Conservation (phyloP, 2,329 filamentous ascomycete genomes). For the Alternaria angustiovoidea region DNA sequence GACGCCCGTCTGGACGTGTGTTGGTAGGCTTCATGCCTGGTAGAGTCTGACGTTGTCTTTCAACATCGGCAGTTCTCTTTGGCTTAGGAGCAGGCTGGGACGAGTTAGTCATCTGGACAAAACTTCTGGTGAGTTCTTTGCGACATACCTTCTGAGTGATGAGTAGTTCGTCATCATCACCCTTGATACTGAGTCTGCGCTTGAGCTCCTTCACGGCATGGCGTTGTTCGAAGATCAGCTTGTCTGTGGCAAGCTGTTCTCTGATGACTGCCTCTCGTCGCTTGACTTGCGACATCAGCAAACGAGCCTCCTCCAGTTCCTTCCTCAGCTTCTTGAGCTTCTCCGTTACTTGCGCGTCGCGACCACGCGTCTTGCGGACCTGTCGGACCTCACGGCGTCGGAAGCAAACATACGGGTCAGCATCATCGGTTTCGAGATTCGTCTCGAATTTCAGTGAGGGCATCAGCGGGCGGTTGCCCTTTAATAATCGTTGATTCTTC, state of each 20-base stretch:
- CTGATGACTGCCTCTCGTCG: slow-evolving; percentile 82
- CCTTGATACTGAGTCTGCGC: slow-evolving; percentile 85
- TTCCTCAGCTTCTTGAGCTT: slow-evolving; percentile 90
- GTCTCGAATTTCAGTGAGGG: slow-evolving; percentile 90
- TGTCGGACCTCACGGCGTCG: slow-evolving; percentile 91
- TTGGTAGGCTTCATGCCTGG: slow-evolving; percentile 61
- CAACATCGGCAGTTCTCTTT: slow-evolving; percentile 66
- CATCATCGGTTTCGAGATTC: slow-evolving; percentile 91
- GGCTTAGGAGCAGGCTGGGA: slow-evolving; percentile 48
- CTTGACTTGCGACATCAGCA: slow-evolving; percentile 78
- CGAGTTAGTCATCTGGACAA: slow-evolving; percentile 33
- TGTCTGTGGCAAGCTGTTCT: slow-evolving; percentile 77
- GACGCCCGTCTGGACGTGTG: slow-evolving; percentile 72
- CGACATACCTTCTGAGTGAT: slow-evolving; percentile 86
- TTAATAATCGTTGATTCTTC: slow-evolving; percentile 73
- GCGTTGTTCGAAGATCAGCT: slow-evolving; percentile 82
- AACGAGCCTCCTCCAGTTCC: slow-evolving; percentile 88
- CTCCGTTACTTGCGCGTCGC: slow-evolving; percentile 92
- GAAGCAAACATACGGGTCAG: slow-evolving; percentile 98
- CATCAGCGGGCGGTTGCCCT: slow-evolving; percentile 76
- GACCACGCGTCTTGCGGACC: slow-evolving; percentile 90
- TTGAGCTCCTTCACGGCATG: slow-evolving; percentile 86
- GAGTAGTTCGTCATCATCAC: slow-evolving; percentile 83
- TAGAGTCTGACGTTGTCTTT: slow-evolving; percentile 72
- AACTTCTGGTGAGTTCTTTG: neutral